Evolutionary conservation across 495 filamentous ascomycete genomes (phyloP).

Genomic region (Friedmanniomyces endolithicus): DNA sequence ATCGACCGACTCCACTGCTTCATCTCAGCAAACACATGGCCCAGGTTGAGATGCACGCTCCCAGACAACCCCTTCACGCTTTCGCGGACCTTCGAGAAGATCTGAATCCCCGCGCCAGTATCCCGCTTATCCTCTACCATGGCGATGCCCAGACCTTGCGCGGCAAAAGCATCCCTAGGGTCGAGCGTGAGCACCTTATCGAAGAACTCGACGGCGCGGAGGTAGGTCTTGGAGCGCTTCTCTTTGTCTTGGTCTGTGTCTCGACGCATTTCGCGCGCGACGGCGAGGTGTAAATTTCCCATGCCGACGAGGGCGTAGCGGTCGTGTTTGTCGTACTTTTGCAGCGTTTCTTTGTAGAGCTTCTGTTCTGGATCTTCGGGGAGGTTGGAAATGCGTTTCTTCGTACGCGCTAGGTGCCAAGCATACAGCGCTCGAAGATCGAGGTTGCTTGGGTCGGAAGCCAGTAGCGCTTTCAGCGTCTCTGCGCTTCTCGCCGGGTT

Average conservation of each 20-base stretch:
- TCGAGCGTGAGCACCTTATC: slow-evolving; percentile 93
- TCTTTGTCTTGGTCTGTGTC: slow-evolving; percentile 81
- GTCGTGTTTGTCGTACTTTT: slow-evolving; percentile 92
- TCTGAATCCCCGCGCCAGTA: slow-evolving; percentile 60
- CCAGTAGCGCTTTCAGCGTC: slow-evolving; percentile 65
- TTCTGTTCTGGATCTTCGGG: slow-evolving; percentile 82
- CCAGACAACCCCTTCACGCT: slow-evolving; percentile 59
- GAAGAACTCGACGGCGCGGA: slow-evolving; percentile 91
- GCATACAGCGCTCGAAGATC: slow-evolving; percentile 87
- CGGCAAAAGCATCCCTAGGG: slow-evolving; percentile 84
- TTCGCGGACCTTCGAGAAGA: slow-evolving; percentile 79
- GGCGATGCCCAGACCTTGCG: slow-evolving; percentile 89
- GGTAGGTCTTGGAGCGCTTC: slow-evolving; percentile 73
- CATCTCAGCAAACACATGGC: slow-evolving; percentile 80
- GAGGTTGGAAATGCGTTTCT: slow-evolving; percentile 64
- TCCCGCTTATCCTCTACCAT: slow-evolving; percentile 89
- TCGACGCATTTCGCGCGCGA: slow-evolving; percentile 85
- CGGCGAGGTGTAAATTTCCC: slow-evolving; percentile 80
- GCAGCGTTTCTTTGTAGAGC: slow-evolving; percentile 90
- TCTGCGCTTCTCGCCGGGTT: slow-evolving; percentile 80
- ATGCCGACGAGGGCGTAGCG: slow-evolving; percentile 87
- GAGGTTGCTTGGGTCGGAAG: slow-evolving; percentile 64
- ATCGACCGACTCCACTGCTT: slow-evolving; percentile 80
- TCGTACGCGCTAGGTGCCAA: slow-evolving; percentile 76
- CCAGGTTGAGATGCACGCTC: slow-evolving; percentile 79